phyloP scores from a whole-genome alignment of 192 early-diverging fungal genomes.

The Rhizophagus prolifer region DNA sequence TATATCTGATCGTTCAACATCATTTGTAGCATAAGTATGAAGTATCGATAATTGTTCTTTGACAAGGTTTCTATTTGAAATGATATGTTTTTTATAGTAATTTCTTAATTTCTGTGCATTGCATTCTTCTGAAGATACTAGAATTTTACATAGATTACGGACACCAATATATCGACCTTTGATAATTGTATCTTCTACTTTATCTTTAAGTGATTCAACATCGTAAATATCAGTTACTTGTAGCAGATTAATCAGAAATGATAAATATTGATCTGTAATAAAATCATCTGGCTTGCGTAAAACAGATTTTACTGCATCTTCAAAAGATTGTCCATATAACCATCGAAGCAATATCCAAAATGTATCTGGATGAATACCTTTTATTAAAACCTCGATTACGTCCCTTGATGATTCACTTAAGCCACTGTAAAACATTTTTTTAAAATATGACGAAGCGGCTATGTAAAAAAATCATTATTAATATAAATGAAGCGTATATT shows the following conservation, averaged over 20 bases:
- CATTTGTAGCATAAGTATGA: too few species aligned
- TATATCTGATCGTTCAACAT: too few species aligned
- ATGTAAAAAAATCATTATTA: not conserved
- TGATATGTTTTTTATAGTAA: not conserved
- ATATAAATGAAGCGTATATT: not conserved
- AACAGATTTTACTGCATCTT: not conserved
- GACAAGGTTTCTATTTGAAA: too few species aligned
- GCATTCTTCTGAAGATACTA: not conserved
- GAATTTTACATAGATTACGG: not conserved
- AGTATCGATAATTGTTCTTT: too few species aligned
- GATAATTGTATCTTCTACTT: not conserved
- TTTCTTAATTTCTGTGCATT: not conserved
- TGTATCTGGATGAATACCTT: not conserved
- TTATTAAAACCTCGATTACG: not conserved
- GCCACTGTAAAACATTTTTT: not conserved
- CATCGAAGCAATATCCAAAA: not conserved
- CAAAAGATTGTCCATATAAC: not conserved
- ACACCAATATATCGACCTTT: not conserved
- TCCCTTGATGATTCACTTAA: not conserved
- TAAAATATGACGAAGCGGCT: not conserved
- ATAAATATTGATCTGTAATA: not conserved
- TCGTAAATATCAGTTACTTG: constrained; percentile 1
- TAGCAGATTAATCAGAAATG: not conserved
- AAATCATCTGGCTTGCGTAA: not conserved
- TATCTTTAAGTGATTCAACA: constrained; percentile 7